Conservation (phyloP, 225 moss, liverwort and hornwort genomes). For the Sphagnum tenellum region DNA sequence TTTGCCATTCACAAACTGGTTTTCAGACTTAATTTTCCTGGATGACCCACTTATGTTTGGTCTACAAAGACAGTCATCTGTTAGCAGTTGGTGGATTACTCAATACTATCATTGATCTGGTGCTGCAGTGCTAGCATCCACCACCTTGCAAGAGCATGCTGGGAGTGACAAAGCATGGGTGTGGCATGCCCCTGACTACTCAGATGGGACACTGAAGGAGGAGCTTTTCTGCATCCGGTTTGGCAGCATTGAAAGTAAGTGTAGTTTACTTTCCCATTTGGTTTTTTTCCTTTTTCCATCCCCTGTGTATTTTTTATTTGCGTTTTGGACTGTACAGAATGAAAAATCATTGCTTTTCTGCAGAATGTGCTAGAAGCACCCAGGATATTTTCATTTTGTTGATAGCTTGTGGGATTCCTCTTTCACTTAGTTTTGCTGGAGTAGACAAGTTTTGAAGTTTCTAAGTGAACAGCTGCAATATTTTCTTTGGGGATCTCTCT, state of each 20-base stretch:
- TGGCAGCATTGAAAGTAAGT: slow-evolving; percentile 75
- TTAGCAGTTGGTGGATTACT: no score
- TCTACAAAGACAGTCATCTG: no score
- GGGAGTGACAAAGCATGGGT: slow-evolving; percentile 97
- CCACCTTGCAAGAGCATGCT: slow-evolving; percentile 88
- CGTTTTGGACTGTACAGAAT: no score
- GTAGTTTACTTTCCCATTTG: no score
- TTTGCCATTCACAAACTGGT: no score
- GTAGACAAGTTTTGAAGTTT: background rate
- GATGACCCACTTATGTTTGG: no score
- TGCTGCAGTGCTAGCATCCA: slow-evolving; percentile 54
- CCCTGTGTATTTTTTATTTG: background rate
- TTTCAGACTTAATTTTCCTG: no score
- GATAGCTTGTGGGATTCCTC: background rate
- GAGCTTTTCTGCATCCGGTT: slow-evolving; percentile 83
- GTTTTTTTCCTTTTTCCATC: background rate
- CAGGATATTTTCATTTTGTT: background rate
- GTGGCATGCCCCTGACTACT: slow-evolving; percentile 90
- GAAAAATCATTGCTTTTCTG: no score
- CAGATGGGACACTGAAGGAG: slow-evolving; percentile 87
- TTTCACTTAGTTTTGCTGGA: no score
- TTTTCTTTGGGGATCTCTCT: no score
- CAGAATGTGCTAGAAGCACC: no score
- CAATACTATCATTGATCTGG: no score
- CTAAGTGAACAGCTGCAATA: background rate